Evolutionary conservation across 306 rosid species (phyloP).

Genomic region (Elaeagnus macrophylla): DNA sequence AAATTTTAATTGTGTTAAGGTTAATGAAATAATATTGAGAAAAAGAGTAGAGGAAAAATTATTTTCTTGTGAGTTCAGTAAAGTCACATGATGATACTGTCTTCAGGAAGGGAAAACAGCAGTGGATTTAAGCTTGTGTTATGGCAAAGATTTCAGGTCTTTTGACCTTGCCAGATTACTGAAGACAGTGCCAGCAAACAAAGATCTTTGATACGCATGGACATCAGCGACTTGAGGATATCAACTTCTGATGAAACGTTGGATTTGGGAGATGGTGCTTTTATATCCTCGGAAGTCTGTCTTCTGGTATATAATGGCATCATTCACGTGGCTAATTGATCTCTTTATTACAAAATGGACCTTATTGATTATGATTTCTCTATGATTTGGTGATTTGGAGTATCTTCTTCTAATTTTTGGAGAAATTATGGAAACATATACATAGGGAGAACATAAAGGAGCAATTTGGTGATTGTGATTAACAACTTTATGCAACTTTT

Average conservation of each 20-base stretch:
- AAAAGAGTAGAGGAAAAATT: background rate
- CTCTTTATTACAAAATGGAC: too few relatives aligned
- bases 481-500: too few relatives aligned
- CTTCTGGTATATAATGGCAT: too few relatives aligned
- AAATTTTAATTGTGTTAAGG: too few relatives aligned
- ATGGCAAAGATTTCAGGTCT: constrained; percentile 83
- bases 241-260: constrained; percentile 7
- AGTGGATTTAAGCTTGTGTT: constrained; percentile 69
- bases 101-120: constrained; percentile 84
- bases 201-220: constrained; percentile 27
- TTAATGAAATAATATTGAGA: background rate
- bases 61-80: background rate
- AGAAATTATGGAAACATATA: too few relatives aligned
- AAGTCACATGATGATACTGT: constrained; percentile 6
- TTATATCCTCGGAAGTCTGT: constrained; percentile 2
- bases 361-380: too few relatives aligned
- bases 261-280: constrained; percentile 10
- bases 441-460: too few relatives aligned
- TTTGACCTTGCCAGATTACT: constrained; percentile 68
- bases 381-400: too few relatives aligned
- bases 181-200: constrained; percentile 40
- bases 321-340: too few relatives aligned
- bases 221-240: constrained; percentile 8
- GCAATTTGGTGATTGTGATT: too few relatives aligned
- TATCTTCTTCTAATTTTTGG: too few relatives aligned